A percentile compares a stretch with the other conserved stretches of the same genome.
Conservation (phyloP, 352 stramenopile genomes). For the Pythium insidiosum region DNA sequence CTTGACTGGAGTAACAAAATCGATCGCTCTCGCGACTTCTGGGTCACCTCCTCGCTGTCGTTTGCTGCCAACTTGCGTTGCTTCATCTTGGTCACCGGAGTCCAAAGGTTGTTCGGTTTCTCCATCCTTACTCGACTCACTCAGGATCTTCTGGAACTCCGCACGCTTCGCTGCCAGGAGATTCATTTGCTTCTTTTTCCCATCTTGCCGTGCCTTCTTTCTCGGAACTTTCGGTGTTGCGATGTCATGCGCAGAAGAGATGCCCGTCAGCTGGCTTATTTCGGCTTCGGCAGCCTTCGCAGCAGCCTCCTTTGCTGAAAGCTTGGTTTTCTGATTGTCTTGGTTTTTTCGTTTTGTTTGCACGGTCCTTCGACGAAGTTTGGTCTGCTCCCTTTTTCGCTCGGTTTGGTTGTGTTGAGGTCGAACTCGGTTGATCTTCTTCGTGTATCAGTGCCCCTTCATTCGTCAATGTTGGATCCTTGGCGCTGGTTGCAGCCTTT, state of each 20-base stretch:
- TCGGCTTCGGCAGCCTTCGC: constrained; percentile 1
- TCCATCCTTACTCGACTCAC: constrained; percentile 5
- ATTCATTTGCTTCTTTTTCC: constrained; percentile 23
- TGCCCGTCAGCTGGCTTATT: not conserved
- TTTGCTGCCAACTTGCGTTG: not conserved
- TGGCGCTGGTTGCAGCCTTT: not conserved
- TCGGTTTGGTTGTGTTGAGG: no score
- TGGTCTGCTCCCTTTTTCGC: no score
- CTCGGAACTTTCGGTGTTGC: constrained; percentile 50
- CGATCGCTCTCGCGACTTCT: not conserved
- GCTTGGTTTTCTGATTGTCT: no score
- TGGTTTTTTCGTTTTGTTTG: constrained; percentile 8
- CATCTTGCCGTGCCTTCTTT: constrained; percentile 36
- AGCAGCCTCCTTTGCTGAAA: no score
- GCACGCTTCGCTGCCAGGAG: constrained; percentile 29
- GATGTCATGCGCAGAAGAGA: constrained; percentile 39
- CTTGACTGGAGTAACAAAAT: constrained; percentile 8
- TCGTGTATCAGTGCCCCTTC: no score
- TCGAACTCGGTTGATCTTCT: no score
- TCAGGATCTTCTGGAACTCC: constrained; percentile 38
- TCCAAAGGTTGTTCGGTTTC: not conserved
- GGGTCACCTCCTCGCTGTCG: constrained; percentile 6
- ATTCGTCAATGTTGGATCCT: no score
- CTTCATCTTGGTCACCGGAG: not conserved
- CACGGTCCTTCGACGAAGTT: no score